Conservation (phyloP, 495 filamentous ascomycete species). For the Tuber melanosporum region DNA sequence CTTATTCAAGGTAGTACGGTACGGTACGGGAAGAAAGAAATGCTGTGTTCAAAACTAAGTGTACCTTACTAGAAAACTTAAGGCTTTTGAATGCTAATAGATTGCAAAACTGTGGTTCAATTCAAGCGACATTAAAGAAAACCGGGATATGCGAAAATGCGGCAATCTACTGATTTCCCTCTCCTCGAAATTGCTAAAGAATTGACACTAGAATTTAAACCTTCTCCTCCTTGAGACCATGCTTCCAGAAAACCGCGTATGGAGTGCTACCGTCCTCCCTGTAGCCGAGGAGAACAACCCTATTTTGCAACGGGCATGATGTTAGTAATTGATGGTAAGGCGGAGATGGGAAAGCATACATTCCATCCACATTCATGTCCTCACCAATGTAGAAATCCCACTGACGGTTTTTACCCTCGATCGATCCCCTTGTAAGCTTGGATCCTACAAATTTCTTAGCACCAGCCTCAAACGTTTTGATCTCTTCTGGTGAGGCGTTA, state of each 20-base stretch:
- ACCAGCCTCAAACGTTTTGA: conserved; percentile 70
- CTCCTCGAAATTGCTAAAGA: background rate
- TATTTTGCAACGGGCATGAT: conserved; percentile 44
- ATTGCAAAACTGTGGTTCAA: background rate
- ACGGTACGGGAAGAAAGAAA: no score
- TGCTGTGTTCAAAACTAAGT: background rate
- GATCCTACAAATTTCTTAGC: conserved; percentile 52
- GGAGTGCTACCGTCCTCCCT: conserved; percentile 92
- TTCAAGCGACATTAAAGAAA: background rate
- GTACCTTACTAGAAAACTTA: background rate
- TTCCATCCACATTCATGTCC: conserved; percentile 84
- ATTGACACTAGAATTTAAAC: conserved; percentile 56
- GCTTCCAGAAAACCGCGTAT: conserved; percentile 88
- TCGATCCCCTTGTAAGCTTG: conserved; percentile 21
- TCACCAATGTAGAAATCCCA: conserved; percentile 90
- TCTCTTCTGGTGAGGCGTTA: conserved; percentile 55
- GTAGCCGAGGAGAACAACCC: conserved; percentile 93
- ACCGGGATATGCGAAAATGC: background rate
- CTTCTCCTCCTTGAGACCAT: conserved; percentile 84
- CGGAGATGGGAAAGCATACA: conserved; percentile 51
- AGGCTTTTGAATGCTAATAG: background rate
- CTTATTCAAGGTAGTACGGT: no score
- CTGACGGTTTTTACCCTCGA: conserved; percentile 9
- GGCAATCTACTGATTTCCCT: background rate
- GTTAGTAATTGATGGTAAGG: conserved; percentile 12